These are phyloP conservation scores for Moesziomyces sp. DNA, from an alignment of 1,284 basidiomycete genomes.

Conservation along the genomic window DNA sequence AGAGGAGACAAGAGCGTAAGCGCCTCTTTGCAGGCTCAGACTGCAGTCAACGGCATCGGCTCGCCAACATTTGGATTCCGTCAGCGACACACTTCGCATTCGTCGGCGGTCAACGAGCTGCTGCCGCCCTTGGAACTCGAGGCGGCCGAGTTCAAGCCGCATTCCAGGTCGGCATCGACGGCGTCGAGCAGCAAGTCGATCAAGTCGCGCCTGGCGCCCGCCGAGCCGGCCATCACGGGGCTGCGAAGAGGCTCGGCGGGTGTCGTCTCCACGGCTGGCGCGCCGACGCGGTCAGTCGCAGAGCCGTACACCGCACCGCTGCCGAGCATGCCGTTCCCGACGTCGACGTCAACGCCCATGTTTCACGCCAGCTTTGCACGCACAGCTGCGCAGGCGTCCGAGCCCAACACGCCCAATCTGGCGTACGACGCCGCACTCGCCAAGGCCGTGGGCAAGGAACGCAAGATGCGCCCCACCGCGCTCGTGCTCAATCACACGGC, in stretches of 20 bases:
- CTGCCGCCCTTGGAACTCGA: conserved; percentile 23
- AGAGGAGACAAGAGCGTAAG: background rate
- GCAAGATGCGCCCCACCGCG: conserved; percentile 38
- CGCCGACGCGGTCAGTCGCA: background rate
- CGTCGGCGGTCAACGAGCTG: conserved; percentile 15
- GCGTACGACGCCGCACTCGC: conserved; percentile 25
- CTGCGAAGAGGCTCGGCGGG: conserved; percentile 17
- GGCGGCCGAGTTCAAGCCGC: background rate
- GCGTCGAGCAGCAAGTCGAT: conserved; percentile 12
- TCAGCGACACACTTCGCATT: conserved; percentile 12
- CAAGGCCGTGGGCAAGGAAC: conserved; percentile 34
- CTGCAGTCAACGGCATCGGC: conserved; percentile 12
- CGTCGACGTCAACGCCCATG: conserved; percentile 12
- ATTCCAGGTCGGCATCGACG: conserved; percentile 9
- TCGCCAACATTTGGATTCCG: conserved; percentile 27
- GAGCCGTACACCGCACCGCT: conserved; percentile 23
- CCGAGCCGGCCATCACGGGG: background rate
- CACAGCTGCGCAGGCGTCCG: conserved; percentile 10
- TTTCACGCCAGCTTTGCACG: conserved; percentile 3
- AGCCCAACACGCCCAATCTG: conserved; percentile 31
- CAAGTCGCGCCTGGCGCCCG: conserved; percentile 5
- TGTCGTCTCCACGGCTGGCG: background rate
- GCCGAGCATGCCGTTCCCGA: conserved; percentile 25
- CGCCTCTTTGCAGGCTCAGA: background rate
- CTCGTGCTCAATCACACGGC: conserved; percentile 28